A percentile compares a stretch with the other conserved stretches of the same genome.
Evolutionary conservation across 78 protist species (phyloP).

Genomic region (Ministeria vibrans): DNA sequence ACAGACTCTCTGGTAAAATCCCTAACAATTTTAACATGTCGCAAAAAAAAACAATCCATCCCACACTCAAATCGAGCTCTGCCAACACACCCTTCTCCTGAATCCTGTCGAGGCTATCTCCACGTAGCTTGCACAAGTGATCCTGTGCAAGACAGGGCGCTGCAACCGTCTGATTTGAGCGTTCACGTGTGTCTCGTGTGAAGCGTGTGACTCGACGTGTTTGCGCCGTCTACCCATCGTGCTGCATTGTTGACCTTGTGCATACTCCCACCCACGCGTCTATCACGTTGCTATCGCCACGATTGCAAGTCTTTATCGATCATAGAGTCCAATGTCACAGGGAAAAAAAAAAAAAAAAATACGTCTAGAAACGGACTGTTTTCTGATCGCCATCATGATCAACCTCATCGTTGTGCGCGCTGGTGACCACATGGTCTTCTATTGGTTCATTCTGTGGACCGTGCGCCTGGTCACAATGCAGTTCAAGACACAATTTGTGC

Average conservation of each 20-base stretch:
- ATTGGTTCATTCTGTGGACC: not conserved
- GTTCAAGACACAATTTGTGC: too few relatives aligned
- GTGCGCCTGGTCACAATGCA: slow-evolving; percentile 2
- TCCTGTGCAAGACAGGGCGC: too few relatives aligned
- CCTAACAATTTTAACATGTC: too few relatives aligned
- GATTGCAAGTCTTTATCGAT: too few relatives aligned
- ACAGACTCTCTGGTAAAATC: too few relatives aligned
- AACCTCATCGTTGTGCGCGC: not conserved
- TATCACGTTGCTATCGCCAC: too few relatives aligned
- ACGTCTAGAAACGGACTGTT: too few relatives aligned
- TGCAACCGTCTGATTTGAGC: too few relatives aligned
- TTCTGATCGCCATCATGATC: not conserved
- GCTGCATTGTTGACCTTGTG: not conserved
- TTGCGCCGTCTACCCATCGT: not conserved
- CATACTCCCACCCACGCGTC: too few relatives aligned
- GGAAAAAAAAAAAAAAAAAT: not conserved
- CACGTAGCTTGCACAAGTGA: too few relatives aligned
- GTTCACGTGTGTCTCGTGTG: not conserved
- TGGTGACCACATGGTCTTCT: not conserved
- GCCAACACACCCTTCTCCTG: not conserved
- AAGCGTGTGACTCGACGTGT: not conserved
- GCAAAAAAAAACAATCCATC: not conserved
- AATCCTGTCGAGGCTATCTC: too few relatives aligned
- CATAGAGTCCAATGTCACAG: not conserved
- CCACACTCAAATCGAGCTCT: not conserved